Conservation (phyloP, 768 basidiomycete species). For the Naganishia antarctica region DNA sequence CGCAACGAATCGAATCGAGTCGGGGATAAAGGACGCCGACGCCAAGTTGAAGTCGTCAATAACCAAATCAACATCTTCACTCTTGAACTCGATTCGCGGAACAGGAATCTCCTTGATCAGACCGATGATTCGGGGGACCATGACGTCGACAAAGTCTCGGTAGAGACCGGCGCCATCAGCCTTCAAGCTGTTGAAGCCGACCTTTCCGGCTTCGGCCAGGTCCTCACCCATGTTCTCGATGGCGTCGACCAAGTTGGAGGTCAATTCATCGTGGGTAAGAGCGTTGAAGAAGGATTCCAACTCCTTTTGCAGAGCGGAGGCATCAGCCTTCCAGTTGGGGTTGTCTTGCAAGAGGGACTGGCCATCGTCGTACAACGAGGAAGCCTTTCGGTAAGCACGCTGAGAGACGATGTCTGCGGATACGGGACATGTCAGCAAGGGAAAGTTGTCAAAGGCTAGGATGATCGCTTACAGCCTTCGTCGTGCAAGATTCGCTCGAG, state of each 20-base stretch:
- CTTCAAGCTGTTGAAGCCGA: conserved; percentile 45
- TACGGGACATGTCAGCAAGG: no score
- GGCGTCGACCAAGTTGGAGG: conserved; percentile 45
- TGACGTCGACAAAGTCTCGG: conserved; percentile 49
- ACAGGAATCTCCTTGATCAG: conserved; percentile 51
- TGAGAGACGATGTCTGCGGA: conserved; percentile 44
- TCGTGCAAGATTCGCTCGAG: conserved; percentile 49
- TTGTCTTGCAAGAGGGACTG: conserved; percentile 48
- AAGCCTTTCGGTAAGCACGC: conserved; percentile 48
- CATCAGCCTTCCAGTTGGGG: conserved; percentile 47
- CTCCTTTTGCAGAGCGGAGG: conserved; percentile 44
- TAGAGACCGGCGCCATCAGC: conserved; percentile 48
- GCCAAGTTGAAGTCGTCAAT: conserved; percentile 50
- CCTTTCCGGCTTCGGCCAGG: conserved; percentile 44
- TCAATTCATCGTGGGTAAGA: conserved; percentile 46
- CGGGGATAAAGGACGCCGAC: conserved; percentile 51
- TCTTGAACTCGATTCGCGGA: conserved; percentile 51
- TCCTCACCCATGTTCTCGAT: conserved; percentile 49
- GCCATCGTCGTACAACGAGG: conserved; percentile 49
- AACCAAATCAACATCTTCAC: conserved; percentile 48
- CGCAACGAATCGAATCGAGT: conserved; percentile 49
- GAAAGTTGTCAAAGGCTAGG: not conserved
- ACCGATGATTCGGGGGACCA: conserved; percentile 48
- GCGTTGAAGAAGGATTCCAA: conserved; percentile 46
- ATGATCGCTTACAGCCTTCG: conserved; percentile 37